Conservation (phyloP, 208 protist genomes). For the Trypanosoma avium region DNA sequence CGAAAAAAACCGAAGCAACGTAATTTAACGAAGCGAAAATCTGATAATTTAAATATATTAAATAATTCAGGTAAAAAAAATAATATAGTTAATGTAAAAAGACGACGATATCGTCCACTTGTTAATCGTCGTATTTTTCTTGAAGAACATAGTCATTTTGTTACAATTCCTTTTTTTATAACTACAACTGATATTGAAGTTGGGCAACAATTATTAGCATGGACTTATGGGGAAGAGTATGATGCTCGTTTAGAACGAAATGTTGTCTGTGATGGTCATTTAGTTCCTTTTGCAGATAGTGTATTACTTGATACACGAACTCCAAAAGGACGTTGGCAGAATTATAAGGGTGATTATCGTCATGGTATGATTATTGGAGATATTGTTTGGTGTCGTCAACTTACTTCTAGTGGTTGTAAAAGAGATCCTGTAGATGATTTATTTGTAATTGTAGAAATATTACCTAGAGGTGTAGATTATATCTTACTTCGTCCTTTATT, state of each 20-base stretch:
- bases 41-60: background rate
- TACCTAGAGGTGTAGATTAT: constrained; percentile 29
- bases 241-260: constrained; percentile 80
- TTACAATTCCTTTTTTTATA: constrained; percentile 83
- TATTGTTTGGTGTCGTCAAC: constrained; percentile 75
- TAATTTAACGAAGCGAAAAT: background rate
- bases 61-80: background rate
- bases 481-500: constrained; percentile 50
- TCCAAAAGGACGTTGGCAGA: constrained; percentile 37
- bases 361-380: constrained; percentile 65
- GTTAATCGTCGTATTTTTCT: constrained; percentile 37
- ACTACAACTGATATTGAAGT: constrained; percentile 68
- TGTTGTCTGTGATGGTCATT: constrained; percentile 54
- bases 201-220: constrained; percentile 68
- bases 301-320: constrained; percentile 51
- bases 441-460: constrained; percentile 65
- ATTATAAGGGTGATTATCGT: constrained; percentile 81
- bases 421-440: constrained; percentile 38
- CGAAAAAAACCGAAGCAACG: background rate
- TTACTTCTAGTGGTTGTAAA: background rate
- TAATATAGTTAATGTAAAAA: constrained; percentile 16
- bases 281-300: constrained; percentile 69
- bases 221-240: constrained; percentile 90
- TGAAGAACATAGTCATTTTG: constrained; percentile 63
- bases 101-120: constrained; percentile 17